Evolutionary conservation across 108 stramenopile genomes (phyloP).

Genomic region (Seminavis robusta): DNA sequence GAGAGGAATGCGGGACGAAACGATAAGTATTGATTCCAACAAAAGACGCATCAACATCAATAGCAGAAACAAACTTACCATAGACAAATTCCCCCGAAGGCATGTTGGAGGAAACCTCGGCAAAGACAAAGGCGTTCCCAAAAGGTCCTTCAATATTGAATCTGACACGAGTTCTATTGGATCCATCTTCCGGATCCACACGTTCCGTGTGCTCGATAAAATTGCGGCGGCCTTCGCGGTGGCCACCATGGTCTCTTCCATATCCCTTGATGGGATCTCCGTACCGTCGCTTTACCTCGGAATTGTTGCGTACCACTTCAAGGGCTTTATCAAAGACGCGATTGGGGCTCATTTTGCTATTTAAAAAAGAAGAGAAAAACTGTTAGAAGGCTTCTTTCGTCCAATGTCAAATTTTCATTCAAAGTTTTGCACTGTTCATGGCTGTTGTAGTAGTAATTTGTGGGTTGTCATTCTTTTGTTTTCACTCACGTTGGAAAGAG

Average conservation of each 20-base stretch:
- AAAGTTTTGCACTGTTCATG: no score
- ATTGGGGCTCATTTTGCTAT: constrained; percentile 86
- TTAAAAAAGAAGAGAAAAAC: background rate
- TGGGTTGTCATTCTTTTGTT: background rate
- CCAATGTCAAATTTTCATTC: no score
- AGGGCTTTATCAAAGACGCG: constrained; percentile 76
- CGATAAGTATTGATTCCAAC: no score
- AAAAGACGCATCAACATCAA: background rate
- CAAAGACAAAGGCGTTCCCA: constrained; percentile 82
- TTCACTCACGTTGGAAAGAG: constrained; percentile 42
- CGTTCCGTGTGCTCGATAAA: constrained; percentile 94
- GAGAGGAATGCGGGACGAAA: no score
- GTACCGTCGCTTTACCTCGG: constrained; percentile 73
- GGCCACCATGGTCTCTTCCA: constrained; percentile 91
- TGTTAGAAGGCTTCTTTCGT: background rate
- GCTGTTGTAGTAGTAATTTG: no score
- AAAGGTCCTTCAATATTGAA: constrained; percentile 93
- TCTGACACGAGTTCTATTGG: constrained; percentile 85
- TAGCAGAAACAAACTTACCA: background rate
- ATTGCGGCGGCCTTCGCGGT: constrained; percentile 93
- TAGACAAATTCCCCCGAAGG: constrained; percentile 91
- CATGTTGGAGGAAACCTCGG: constrained; percentile 79
- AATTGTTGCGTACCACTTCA: constrained; percentile 49
- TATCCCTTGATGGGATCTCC: constrained; percentile 90
- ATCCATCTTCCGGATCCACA: constrained; percentile 71